Evolutionary conservation across 176 grass and related monocot species (phyloP).

Genomic region (Oryza brachyantha): DNA sequence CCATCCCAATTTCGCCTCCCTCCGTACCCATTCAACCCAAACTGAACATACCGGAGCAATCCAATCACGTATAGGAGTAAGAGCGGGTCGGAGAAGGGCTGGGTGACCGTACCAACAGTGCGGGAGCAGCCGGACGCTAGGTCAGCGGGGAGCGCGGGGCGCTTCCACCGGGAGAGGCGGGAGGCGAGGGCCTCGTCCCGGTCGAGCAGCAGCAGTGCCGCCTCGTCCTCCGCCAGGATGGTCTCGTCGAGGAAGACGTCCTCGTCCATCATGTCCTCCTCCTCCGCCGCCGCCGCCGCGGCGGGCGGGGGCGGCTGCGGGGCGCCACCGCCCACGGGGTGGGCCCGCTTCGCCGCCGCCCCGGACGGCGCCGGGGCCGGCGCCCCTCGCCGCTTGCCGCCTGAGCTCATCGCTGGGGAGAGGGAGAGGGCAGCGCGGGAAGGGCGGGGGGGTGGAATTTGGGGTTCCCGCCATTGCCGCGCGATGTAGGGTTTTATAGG

Average conservation of each 20-base stretch:
- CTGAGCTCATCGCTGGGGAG: conserved; percentile 40
- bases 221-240: conserved; percentile 75
- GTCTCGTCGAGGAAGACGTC: conserved; percentile 84
- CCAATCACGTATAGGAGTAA: neutral
- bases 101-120: conserved; percentile 34
- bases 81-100: too few species aligned
- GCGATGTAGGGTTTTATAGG: conserved; percentile 40
- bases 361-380: conserved; percentile 24
- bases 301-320: conserved; percentile 29
- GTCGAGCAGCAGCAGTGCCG: conserved; percentile 57
- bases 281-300: neutral
- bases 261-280: conserved; percentile 99
- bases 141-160: conserved; percentile 63
- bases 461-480: conserved; percentile 49
- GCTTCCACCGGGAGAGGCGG: conserved; percentile 77
- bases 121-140: conserved; percentile 36
- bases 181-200: conserved; percentile 68
- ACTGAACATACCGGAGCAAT: neutral
- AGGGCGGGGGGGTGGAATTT: conserved; percentile 24
- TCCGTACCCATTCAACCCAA: neutral
- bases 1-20: conserved; percentile 9
- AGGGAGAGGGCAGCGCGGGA: neutral
- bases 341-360: conserved; percentile 55
- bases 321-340: conserved; percentile 22
- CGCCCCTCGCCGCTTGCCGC: conserved; percentile 55